Base-by-base conservation (phyloP, 352 stramenopile species). In the Phytophthora citrophthora region DNA sequence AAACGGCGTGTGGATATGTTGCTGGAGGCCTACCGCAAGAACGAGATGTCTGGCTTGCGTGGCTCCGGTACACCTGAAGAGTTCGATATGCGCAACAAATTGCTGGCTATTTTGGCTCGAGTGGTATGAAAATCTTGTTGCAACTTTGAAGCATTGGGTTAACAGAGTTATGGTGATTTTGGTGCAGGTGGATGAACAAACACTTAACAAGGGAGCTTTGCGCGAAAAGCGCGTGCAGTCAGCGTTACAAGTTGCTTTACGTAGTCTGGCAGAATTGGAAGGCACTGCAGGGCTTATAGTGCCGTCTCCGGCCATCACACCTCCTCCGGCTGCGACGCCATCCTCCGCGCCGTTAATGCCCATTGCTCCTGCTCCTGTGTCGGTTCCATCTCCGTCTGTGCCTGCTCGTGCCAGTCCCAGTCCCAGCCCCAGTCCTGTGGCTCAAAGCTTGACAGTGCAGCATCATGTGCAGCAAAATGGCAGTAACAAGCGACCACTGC, bases 1-100 rank as follows among this genome's bases (percentile, higher is more conserved):
- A 81, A 81, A 60, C 64, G 72, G 40, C 72, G 72, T 32, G 61
- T 73, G 2, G 72, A 81, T 31, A 76, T 77, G 68, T 48, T 81
- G 54, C 50, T 81, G 29, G 69, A 76, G 8, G 69, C 72, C 1
- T 73, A 63, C 41, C 72, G 72, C 23, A 76, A 76, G 64, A 64
- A 69, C 40, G 72, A 81, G 24, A 76, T 75, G 64, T 59, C 47
- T n/a, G 61, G 53, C 0, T 36, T 81, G 51, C 72, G 72, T 41
- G 69, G 72, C 40, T 61, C 68, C 34, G 72, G 65, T 6, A 62
- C 64, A 18, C 56, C 68, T n/a, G 71, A 73, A 32, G 72, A 77
- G 40, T 61, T 77, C 27, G 65, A 72, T n/a, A 63, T 65, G 58
- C 72, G 72, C 49, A 68, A 74, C 61, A 81, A 76, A 45, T 39